Conservation (phyloP, 1,284 basidiomycete genomes). For the Porodaedalea pini region DNA sequence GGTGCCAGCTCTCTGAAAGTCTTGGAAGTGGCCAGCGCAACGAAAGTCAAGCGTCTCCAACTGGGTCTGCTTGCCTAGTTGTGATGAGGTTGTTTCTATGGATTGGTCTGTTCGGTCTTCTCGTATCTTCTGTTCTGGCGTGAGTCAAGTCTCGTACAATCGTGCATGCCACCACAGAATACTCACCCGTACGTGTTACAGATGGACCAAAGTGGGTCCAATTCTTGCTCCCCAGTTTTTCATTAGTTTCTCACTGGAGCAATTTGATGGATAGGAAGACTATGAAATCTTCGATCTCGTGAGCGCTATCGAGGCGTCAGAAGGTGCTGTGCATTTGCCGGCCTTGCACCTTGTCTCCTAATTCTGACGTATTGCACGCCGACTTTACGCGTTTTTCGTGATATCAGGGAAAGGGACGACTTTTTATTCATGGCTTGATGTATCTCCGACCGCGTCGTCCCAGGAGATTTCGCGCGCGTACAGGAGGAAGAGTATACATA, state of each 20-base stretch:
- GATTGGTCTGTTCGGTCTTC: constrained; percentile 3
- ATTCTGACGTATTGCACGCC: constrained; percentile 4
- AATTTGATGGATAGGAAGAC: constrained; percentile 59
- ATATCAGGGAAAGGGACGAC: constrained; percentile 72
- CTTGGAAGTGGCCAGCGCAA: no score
- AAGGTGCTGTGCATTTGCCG: constrained; percentile 49
- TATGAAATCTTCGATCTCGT: constrained; percentile 98
- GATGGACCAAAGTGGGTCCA: constrained; percentile 63
- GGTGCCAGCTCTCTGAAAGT: no score
- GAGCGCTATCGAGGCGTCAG: constrained; percentile 71
- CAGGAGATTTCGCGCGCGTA: constrained; percentile 84
- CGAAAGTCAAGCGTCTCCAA: no score
- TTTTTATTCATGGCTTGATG: constrained; percentile 85
- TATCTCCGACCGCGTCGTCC: constrained; percentile 65
- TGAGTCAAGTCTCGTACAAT: not conserved
- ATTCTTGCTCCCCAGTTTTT: not conserved
- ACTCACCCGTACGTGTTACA: constrained; percentile 27
- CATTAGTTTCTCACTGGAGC: not conserved
- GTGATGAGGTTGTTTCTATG: constrained; percentile 7
- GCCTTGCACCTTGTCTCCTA: not conserved
- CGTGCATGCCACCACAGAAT: not conserved
- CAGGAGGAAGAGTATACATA: constrained; percentile 79
- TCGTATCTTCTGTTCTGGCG: constrained; percentile 4
- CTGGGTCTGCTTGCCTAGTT: not conserved
- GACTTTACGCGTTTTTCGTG: constrained; percentile 1